Conservation (phyloP, 805 yeast species). For the Metschnikowia colocasiae region DNA sequence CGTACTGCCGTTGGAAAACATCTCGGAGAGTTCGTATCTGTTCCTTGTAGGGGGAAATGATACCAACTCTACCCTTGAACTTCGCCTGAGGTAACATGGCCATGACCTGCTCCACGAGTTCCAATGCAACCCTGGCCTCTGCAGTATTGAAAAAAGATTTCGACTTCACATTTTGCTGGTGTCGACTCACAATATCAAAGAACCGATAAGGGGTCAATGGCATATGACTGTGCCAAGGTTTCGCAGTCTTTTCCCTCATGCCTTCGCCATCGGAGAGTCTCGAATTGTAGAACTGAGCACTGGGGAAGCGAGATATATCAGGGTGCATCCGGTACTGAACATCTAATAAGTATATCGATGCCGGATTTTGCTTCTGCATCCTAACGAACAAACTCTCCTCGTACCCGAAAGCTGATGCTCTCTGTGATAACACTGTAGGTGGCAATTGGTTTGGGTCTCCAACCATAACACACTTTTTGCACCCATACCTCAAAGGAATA, state of each 20-base stretch:
- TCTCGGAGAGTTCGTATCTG: conserved; percentile 63
- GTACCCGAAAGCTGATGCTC: conserved; percentile 74
- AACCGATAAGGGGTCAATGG: conserved; percentile 74
- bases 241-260: conserved; percentile 55
- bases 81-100: conserved; percentile 44
- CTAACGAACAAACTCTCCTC: conserved; percentile 93
- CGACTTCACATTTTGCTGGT: conserved; percentile 59
- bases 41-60: conserved; percentile 92
- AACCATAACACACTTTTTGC: conserved; percentile 88
- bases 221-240: conserved; percentile 69
- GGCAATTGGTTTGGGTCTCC: conserved; percentile 99
- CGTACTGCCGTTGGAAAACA: conserved; percentile 57
- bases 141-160: conserved; percentile 65
- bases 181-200: conserved; percentile 61
- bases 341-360: conserved; percentile 67
- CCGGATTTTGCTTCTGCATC: conserved; percentile 68
- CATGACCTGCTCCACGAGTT: conserved; percentile 54
- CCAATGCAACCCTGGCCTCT: conserved; percentile 74
- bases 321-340: conserved; percentile 99
- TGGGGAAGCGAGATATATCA: conserved; percentile 80
- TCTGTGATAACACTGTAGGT: conserved; percentile 89
- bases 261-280: conserved; percentile 71
- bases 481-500: conserved; percentile 89
- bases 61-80: conserved; percentile 74
- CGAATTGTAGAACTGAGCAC: conserved; percentile 73